Evolutionary conservation across 2,329 filamentous ascomycete genomes (phyloP).

Genomic region (Didymella glomerata): DNA sequence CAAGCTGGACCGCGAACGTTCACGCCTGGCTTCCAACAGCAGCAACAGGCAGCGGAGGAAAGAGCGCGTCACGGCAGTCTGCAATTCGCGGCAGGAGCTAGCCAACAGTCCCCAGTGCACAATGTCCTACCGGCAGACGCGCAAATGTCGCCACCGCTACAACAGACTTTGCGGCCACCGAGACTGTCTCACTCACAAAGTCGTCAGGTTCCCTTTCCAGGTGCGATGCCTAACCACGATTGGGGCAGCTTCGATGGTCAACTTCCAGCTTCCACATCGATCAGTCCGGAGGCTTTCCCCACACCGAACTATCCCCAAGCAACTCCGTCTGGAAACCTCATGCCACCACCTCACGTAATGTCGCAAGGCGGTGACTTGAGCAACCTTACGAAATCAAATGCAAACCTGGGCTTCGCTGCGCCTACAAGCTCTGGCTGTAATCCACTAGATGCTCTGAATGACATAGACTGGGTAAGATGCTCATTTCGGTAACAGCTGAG

Average conservation of each 20-base stretch:
- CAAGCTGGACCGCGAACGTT: slow-evolving; percentile 45
- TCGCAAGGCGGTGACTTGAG: slow-evolving; percentile 5
- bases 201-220: slow-evolving; percentile 22
- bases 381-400: background rate
- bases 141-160: slow-evolving; percentile 17
- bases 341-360: background rate
- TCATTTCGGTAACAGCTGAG: no score
- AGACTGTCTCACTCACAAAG: slow-evolving; percentile 8
- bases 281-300: slow-evolving; percentile 9
- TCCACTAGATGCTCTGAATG: slow-evolving; percentile 50
- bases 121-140: background rate
- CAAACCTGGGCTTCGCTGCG: background rate
- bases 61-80: slow-evolving; percentile 10
- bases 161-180: background rate
- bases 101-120: slow-evolving; percentile 4
- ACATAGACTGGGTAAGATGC: slow-evolving; percentile 75
- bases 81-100: slow-evolving; percentile 8
- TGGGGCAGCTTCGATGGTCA: slow-evolving; percentile 39
- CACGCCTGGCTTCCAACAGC: slow-evolving; percentile 30
- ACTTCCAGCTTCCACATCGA: slow-evolving; percentile 9
- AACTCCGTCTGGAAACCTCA: background rate
- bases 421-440: slow-evolving; percentile 25
- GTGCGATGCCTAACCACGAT: slow-evolving; percentile 36
- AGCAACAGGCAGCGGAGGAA: slow-evolving; percentile 21
- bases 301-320: slow-evolving; percentile 11